Conservation (phyloP, 768 basidiomycete species). For the Leccinum boreale region DNA sequence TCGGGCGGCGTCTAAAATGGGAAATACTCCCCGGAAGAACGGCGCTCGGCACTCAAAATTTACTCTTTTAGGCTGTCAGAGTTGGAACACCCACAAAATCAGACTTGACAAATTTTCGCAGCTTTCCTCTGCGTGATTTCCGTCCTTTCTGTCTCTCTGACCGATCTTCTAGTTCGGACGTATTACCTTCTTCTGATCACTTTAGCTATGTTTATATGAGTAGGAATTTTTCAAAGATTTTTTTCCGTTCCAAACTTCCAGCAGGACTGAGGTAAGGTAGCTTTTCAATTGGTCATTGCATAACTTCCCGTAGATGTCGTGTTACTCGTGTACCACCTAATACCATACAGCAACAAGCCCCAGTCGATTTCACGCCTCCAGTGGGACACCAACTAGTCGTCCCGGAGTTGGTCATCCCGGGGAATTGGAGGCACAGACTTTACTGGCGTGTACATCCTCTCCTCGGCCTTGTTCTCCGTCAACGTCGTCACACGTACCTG, state of each 20-base stretch:
- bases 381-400: background rate
- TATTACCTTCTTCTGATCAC: no score
- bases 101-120: no score
- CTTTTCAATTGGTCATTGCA: background rate
- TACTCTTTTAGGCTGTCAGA: no score
- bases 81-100: no score
- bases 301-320: background rate
- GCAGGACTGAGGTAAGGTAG: background rate
- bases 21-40: no score
- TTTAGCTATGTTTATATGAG: no score
- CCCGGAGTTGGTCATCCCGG: background rate
- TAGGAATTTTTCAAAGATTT: no score
- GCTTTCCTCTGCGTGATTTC: no score
- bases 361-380: background rate
- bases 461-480: background rate
- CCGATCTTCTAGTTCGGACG: background rate
- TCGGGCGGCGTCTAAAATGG: no score
- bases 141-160: no score
- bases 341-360: background rate
- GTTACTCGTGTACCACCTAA: background rate
- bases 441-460: background rate
- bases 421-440: background rate
- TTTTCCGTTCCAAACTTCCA: no score
- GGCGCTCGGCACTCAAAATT: no score
- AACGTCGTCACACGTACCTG: constrained; percentile 5